Evolutionary conservation across 2,329 filamentous ascomycete genomes (phyloP), one percentile per base, ranked within the genome.

Genomic region (Beauveria caledonica): DNA sequence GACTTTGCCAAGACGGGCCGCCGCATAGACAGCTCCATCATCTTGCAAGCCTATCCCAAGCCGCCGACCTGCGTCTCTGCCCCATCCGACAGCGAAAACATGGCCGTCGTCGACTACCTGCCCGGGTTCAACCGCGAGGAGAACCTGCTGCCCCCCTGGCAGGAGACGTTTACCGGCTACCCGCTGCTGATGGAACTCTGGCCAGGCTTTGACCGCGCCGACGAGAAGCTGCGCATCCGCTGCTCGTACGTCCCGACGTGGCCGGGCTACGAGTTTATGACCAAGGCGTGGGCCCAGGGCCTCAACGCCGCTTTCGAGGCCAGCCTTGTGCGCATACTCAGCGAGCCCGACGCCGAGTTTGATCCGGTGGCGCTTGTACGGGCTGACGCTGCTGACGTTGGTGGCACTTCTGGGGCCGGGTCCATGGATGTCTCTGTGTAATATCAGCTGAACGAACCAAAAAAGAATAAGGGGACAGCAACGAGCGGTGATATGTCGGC

Each of bases 101-200:
- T 6, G n/a, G n/a, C n/a, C 5, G 48, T 36, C 19, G 15, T 60
- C 21, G 57, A 51, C 51, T 51, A 60, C 33, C 61, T 62, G 19
- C 61, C 61, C n/a, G 61, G 61, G 17, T 62, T 55, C 57, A 60
- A 62, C 39, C 50, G 49, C 51, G 57, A 62, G 27, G 58, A 62
- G 58, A 62, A 60, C 52, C 61, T 62, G 3, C 13, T 57, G 51
- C 10, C 51, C 17, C 61, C 61, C 9, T 62, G 50, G 57, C 53
- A 53, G 44, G 61, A 62, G 58, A 50, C 58, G 5, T 60, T 61
- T n/a, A 60, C 58, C 25, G 60, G 60, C 33, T 61, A 55, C 40
- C 60, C 60, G 29, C 53, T 61, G 27, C 21, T 58, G 3, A 46
- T 58, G 36, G 60, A 61, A 54, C 48, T 61, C 21, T 61, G 60